Base-by-base conservation (phyloP, 768 basidiomycete species). In the Mycena kentingensis region DNA sequence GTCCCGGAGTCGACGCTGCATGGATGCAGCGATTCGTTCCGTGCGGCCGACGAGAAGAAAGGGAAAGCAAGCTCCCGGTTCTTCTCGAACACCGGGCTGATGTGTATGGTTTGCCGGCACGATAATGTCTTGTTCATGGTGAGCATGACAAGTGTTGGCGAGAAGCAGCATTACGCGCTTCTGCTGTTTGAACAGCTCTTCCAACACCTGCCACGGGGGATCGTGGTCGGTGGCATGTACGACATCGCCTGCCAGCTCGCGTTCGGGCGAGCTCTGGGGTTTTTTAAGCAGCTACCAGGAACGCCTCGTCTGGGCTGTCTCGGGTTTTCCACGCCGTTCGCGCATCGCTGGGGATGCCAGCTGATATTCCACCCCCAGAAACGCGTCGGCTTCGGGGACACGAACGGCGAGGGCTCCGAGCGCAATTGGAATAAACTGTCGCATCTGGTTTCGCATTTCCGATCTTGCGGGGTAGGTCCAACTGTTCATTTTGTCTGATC, bases 271-370 rank as follows among this genome's bases (percentile, higher is more conserved):
- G 18, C 46, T 47, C n/a, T 53, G 52, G 52, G 52, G 38, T 1
- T 53, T 53, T 25, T 24, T 53, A 7, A 5, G 11, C 1, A 36
- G 46, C 21, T 53, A 31, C 38, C 21, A 41, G 16, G 29, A 43
- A 2, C 60, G 69, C 0, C 6, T 76, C 4, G 13, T 35, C 0
- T 73, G 71, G 36, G 66, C 64, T 0, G 71, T 70, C 0, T 68
- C 66, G n/a, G 6, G 72, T 68, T 0, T 70, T 76, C 67, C 75
- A 77, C 53, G 70, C n/a, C 70, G 0, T 74, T 72, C 46, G 68
- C 66, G 13, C 73, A 74, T 46, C 63, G 71, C 38, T 74, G 70
- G 72, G 54, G 67, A 32, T 73, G 72, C 45, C 70, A 73, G 46
- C 47, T 73, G 0, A 48, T 65, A 0, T 69, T 62, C 52, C 69